Base-by-base conservation (phyloP, 2,329 filamentous ascomycete genomes). In the Cercospora sesami region DNA sequence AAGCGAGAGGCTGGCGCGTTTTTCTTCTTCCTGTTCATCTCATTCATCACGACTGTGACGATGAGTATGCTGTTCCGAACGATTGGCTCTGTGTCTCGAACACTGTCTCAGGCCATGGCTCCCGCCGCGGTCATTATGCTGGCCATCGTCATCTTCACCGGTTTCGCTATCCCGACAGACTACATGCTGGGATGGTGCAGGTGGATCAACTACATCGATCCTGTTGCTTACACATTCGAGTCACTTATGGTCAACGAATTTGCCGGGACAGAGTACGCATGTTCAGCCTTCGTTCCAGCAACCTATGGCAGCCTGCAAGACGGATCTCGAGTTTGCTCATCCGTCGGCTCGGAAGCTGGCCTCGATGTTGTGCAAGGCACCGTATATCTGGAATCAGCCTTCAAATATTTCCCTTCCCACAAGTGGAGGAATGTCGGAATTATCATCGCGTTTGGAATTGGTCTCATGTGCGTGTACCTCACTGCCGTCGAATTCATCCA, bases 31-130 rank as follows among this genome's bases (percentile, higher is more conserved):
- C 79, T 93, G 67, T 83, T 97, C 63, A 86, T 94, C 76, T 90
- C 88, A 2, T 92, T 94, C 80, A 78, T 86, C 67, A 89, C 88
- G 1, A 91, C 91, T 0, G 73, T 96, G 75, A 85, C 87, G 71
- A 95, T 95, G 91, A 93, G 90, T 59, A 94, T 93, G 89, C 86
- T 94, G 70, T 96, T 96, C 86, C 87, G 92, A 60, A 90, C 88
- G 6, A 91, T 96, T 71, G 92, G 86, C n/a, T 89, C 91, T 0
- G 81, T 90, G 1, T 93, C 92, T 4, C 85, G 91, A 60, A 91
- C 91, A 0, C 78, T 88, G 5, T 83, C 83, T 0, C 85, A 87
- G 74, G 86, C 86, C 45, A 78, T 88, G 78, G 85, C 85, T 3
- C 85, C 86, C 1, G 82, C 85, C 4, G 83, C 84, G 14, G 79